These are phyloP conservation scores for Coemansia sp. DNA, from an alignment of 192 early-diverging fungal genomes.

Conservation along the genomic window DNA sequence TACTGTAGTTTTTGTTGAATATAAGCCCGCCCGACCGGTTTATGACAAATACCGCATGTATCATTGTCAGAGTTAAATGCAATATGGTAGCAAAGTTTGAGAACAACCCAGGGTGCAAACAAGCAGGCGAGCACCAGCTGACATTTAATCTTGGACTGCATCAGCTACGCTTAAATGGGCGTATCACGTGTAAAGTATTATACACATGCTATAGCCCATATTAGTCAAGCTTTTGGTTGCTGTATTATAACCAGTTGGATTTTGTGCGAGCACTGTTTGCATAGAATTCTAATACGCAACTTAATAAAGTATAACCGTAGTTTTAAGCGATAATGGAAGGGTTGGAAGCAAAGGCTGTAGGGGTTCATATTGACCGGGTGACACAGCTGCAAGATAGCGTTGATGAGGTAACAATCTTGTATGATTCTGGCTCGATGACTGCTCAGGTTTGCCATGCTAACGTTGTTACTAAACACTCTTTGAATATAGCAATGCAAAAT, in stretches of 20 bases:
- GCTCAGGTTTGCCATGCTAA: not conserved
- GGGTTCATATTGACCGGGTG: constrained; percentile 49
- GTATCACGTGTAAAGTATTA: not conserved
- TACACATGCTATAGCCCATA: not conserved
- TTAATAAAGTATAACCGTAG: not conserved
- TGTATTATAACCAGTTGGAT: not conserved
- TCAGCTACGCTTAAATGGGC: constrained; percentile 1
- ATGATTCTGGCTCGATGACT: not conserved
- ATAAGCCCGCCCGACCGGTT: constrained; percentile 93
- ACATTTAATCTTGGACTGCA: not conserved
- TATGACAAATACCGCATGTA: constrained; percentile 79
- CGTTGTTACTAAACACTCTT: not conserved
- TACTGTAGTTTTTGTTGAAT: constrained; percentile 88
- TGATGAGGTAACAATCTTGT: constrained; percentile 27
- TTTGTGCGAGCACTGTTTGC: not conserved
- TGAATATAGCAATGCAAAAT: constrained; percentile 41
- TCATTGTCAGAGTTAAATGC: constrained; percentile 56
- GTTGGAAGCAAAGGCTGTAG: constrained; percentile 29
- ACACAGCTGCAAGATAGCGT: constrained; percentile 54
- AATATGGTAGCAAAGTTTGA: not conserved
- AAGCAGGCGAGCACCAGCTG: not conserved
- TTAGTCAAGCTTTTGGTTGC: not conserved
- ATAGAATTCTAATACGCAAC: not conserved
- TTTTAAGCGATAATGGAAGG: constrained; percentile 19
- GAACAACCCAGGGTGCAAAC: not conserved